Evolutionary conservation across 257 asterid genomes (phyloP).

Genomic region (Solanum chmielewskii): DNA sequence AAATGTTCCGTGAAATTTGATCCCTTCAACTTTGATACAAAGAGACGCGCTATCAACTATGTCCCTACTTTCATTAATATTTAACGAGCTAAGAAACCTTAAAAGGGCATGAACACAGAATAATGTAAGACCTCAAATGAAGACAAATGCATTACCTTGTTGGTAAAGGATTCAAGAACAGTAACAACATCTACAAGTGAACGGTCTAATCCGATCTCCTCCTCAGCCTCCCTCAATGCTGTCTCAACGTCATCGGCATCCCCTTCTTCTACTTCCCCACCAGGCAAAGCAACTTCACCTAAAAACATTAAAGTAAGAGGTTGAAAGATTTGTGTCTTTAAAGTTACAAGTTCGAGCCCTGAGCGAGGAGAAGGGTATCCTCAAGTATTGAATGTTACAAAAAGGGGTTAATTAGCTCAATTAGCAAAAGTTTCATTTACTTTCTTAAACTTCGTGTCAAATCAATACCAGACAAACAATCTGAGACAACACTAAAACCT

Average conservation of each 20-base stretch:
- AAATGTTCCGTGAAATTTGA: background rate
- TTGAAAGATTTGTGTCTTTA: background rate
- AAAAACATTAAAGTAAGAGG: background rate
- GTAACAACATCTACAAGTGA: slow-evolving; percentile 50
- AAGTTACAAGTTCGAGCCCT: background rate
- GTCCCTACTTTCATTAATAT: background rate
- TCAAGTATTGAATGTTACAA: background rate
- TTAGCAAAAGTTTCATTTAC: background rate
- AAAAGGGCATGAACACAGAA: background rate
- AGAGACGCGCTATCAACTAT: background rate
- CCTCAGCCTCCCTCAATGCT: slow-evolving; percentile 84
- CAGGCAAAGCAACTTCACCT: slow-evolving; percentile 94
- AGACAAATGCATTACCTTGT: slow-evolving; percentile 31
- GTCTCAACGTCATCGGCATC: slow-evolving; percentile 48
- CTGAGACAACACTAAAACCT: no score
- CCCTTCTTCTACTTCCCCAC: slow-evolving; percentile 67
- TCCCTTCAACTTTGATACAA: background rate
- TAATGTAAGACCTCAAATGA: background rate
- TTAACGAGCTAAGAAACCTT: background rate
- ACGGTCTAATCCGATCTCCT: slow-evolving; percentile 86
- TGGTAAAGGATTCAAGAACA: slow-evolving; percentile 39
- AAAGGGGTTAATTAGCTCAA: background rate
- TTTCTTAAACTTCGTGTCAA: background rate
- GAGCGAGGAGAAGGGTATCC: background rate
- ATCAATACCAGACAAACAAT: no score